Base-by-base conservation (phyloP, 2,329 filamentous ascomycete genomes). In the Paradendryphiella salina region DNA sequence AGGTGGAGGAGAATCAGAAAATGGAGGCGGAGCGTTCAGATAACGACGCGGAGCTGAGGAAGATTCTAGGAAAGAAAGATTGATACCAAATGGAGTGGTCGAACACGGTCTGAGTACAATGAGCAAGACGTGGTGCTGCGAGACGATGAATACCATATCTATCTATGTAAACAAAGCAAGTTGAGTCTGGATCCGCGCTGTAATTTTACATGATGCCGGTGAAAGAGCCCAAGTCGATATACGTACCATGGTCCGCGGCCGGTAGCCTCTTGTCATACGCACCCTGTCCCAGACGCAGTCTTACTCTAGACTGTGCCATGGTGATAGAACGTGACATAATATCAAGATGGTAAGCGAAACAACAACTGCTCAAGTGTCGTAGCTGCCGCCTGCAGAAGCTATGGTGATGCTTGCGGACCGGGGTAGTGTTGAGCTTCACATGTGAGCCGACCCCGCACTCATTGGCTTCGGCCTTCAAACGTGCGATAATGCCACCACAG, bases 11-110 rank as follows among this genome's bases (percentile, higher is more conserved):
- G 46, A 50, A 70, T 31, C 45, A 65, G 28, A 70, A 70, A 18
- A 59, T 50, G 10, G 60, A 59, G 31, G 54, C 65, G 38, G 67
- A 66, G 33, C 64, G 68, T 35, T 70, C 69, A 4, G 65, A 68
- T 14, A 72, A 73, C 35, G 73, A 76, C 28, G 65, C 73, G 33
- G 61, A 72, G 51, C 36, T 77, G 47, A 69, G 71, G 50, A 73
- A 70, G 45, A 61, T 74, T 47, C 66, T 70, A 58, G 72, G 68
- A 4, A 73, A 69, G 56, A 60, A 66, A 14, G 57, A 66, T 13
- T 69, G 45, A 63, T 36, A 2, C 14, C 10, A 11, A n/a, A 2
- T 26, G 9, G 1, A 29, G 17, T 1, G 17, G 39, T 20, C 13
- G 23, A 26, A 3, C 23, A 9, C 8, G 23, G 23, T 9, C 23